Evolutionary conservation across 805 yeast species (phyloP).

Genomic region (Ogataea paraovalis): DNA sequence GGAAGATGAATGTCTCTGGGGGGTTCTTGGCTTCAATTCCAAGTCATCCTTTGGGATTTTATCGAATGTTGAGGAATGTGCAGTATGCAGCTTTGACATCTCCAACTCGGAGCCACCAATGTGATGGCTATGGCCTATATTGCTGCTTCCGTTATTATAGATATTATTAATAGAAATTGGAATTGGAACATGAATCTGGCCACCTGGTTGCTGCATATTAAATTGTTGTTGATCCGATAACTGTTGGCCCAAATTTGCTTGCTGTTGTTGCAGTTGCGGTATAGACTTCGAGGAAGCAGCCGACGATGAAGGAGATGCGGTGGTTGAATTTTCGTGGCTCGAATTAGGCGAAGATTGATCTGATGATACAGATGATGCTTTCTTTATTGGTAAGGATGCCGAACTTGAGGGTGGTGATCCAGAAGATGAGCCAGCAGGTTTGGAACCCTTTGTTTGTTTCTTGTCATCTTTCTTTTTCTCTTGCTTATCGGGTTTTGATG

Average conservation of each 20-base stretch:
- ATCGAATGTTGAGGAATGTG: conserved; percentile 30
- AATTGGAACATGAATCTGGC: conserved; percentile 8
- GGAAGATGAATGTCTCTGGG: conserved; percentile 89
- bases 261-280: conserved; percentile 7
- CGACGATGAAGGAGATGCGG: conserved; percentile 19
- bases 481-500: conserved; percentile 35
- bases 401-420: conserved; percentile 10
- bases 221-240: not conserved
- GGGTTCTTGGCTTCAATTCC: conserved; percentile 67
- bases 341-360: conserved; percentile 16
- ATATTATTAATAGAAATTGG: conserved; percentile 5
- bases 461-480: conserved; percentile 37
- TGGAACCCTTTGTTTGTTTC: conserved; percentile 19
- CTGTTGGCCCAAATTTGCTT: not conserved
- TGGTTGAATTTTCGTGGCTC: conserved; percentile 13
- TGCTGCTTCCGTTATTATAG: not conserved
- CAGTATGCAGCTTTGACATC: conserved; percentile 27
- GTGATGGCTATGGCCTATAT: conserved; percentile 8
- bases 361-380: conserved; percentile 13
- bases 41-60: conserved; percentile 58
- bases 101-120: conserved; percentile 22
- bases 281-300: conserved; percentile 17
- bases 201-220: not conserved
- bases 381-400: conserved; percentile 13
- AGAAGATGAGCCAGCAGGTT: conserved; percentile 6